Evolutionary conservation across 768 basidiomycete species (phyloP).

Genomic region (Suillus bovinus): DNA sequence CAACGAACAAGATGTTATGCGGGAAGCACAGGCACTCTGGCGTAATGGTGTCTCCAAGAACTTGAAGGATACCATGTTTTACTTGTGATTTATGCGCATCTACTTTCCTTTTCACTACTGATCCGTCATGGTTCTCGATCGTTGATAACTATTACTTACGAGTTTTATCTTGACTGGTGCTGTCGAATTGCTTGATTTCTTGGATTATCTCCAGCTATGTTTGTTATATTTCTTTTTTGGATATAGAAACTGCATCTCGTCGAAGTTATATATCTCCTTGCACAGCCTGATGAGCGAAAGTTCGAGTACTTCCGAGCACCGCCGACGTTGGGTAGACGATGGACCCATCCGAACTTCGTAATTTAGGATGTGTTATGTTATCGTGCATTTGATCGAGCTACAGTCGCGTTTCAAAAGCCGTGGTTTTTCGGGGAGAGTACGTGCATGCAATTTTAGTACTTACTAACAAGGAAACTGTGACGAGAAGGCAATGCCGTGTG

Average conservation of each 20-base stretch:
- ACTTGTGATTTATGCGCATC: slow-evolving; percentile 45
- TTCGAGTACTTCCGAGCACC: not conserved
- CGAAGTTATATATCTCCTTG: not conserved
- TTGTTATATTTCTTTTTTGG: not conserved
- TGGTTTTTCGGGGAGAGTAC: not conserved
- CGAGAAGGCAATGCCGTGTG: not conserved
- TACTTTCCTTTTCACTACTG: not conserved
- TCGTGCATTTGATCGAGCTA: not conserved
- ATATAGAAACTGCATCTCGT: not conserved
- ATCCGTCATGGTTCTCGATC: not conserved
- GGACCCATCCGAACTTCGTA: not conserved
- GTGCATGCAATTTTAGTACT: not conserved
- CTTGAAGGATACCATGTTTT: slow-evolving; percentile 76
- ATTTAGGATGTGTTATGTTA: not conserved
- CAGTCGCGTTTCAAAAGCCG: not conserved
- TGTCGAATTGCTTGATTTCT: not conserved
- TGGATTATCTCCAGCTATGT: no score
- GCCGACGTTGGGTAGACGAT: not conserved
- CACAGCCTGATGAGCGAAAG: not conserved
- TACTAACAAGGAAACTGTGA: not conserved
- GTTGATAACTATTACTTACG: not conserved
- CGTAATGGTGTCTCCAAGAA: slow-evolving; percentile 46
- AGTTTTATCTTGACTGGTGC: slow-evolving; percentile 2
- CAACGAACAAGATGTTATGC: slow-evolving; percentile 49
- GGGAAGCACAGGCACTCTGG: slow-evolving; percentile 61